phyloP scores from a whole-genome alignment of 2,329 filamentous ascomycete species.

The Ceratocystis eucalypticola region DNA sequence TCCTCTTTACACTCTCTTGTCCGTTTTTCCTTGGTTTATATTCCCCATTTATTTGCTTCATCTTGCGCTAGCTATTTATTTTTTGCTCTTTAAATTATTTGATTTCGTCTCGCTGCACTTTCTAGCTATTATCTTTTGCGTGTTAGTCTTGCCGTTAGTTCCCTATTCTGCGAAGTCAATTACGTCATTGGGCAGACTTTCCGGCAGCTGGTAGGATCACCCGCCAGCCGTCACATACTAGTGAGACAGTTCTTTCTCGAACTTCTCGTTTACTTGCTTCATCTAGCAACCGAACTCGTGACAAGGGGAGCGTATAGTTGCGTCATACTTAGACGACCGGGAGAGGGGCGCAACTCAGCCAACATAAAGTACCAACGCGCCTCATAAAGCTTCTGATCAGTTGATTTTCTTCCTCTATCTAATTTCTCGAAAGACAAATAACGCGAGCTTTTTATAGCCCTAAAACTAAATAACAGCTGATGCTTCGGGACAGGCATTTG shows the following conservation, averaged over 20 bases:
- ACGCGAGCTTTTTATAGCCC: no score
- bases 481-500: no score
- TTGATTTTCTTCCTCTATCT: background rate
- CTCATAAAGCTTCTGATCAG: background rate
- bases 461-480: no score
- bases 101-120: background rate
- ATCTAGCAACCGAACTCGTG: background rate
- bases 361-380: background rate
- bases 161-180: background rate
- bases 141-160: background rate
- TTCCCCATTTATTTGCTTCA: background rate
- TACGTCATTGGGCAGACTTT: background rate
- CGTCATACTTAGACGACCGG: background rate
- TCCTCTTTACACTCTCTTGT: slow-evolving; percentile 1
- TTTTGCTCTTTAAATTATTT: background rate
- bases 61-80: background rate
- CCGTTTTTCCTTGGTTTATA: slow-evolving; percentile 6
- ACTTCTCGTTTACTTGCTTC: background rate
- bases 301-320: background rate
- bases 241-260: background rate
- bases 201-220: background rate
- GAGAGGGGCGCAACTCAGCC: background rate
- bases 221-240: no score
- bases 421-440: no score
- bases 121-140: background rate